Conservation (phyloP, 148 eudicot species). For the Chenopodium album region DNA sequence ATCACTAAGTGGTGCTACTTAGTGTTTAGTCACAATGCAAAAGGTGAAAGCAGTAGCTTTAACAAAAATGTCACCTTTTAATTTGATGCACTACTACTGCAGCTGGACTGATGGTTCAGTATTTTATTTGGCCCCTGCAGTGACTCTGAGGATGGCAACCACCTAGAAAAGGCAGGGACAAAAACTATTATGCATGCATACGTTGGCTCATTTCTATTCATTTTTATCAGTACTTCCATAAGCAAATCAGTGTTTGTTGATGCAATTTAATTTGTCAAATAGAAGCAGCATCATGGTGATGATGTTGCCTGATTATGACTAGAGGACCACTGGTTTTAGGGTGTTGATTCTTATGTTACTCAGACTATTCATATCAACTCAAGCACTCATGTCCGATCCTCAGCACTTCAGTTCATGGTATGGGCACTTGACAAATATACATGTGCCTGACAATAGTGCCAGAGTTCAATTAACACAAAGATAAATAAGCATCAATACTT, state of each 20-base stretch:
- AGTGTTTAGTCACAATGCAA: slow-evolving; percentile 17
- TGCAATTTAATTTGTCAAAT: background rate
- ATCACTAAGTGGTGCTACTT: slow-evolving; percentile 12
- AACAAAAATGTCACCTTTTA: slow-evolving; percentile 21
- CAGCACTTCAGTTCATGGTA: background rate
- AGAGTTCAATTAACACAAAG: too few species aligned
- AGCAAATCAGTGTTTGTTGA: background rate
- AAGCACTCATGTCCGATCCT: background rate
- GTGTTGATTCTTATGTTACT: background rate
- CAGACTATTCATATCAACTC: background rate
- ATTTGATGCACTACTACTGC: slow-evolving; percentile 16
- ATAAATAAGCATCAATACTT: background rate
- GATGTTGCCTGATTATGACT: background rate
- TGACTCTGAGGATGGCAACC: slow-evolving; percentile 12
- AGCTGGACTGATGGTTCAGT: slow-evolving; percentile 9
- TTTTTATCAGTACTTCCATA: background rate
- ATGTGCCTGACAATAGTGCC: too few species aligned
- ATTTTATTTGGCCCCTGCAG: background rate
- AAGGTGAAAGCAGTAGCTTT: slow-evolving; percentile 26
- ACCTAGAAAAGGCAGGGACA: slow-evolving; percentile 5
- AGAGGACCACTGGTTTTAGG: background rate
- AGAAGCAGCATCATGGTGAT: background rate
- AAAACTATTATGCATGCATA: background rate
- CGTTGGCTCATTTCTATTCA: background rate
- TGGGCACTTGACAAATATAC: too few species aligned